phyloP scores from a whole-genome alignment of 257 asterid genomes.

The Echium plantagineum region DNA sequence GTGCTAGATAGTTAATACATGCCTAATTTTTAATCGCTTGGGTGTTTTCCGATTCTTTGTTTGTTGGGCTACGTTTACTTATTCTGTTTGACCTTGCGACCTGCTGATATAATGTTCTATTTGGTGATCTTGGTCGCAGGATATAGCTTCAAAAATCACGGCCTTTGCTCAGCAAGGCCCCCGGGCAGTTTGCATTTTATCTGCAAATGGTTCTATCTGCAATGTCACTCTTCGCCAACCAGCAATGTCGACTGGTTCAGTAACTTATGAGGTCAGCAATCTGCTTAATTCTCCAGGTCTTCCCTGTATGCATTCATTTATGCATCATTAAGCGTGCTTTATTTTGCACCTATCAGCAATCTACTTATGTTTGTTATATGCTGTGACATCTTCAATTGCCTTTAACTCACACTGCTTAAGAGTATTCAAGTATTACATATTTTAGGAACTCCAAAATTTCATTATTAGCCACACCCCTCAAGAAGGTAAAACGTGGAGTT shows the following conservation, averaged over 20 bases:
- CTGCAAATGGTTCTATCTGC: slow-evolving; percentile 76
- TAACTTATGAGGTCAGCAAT: slow-evolving; percentile 67
- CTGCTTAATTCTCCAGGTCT: slow-evolving; percentile 2
- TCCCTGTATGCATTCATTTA: slow-evolving; percentile 6
- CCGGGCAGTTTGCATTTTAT: slow-evolving; percentile 67
- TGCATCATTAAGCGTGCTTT: no score
- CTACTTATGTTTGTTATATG: background rate
- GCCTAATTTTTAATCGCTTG: background rate
- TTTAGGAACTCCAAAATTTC: no score
- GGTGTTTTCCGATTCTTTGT: background rate
- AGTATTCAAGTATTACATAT: no score
- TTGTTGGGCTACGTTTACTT: background rate
- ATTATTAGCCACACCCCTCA: no score
- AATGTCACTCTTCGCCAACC: slow-evolving; percentile 74
- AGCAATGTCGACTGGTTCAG: slow-evolving; percentile 62
- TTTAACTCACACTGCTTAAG: no score
- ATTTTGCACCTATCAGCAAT: slow-evolving; percentile 15
- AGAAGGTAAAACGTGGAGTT: no score
- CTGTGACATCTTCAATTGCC: background rate
- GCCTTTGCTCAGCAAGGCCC: slow-evolving; percentile 92
- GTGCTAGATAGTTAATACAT: no score
- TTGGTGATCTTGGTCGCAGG: slow-evolving; percentile 33
- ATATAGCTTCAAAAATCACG: slow-evolving; percentile 60
- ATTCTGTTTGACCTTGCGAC: background rate
- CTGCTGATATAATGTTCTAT: background rate